Evolutionary conservation across 2,329 filamentous ascomycete genomes (phyloP).

Genomic region (Paraphoma chrysanthemicola): DNA sequence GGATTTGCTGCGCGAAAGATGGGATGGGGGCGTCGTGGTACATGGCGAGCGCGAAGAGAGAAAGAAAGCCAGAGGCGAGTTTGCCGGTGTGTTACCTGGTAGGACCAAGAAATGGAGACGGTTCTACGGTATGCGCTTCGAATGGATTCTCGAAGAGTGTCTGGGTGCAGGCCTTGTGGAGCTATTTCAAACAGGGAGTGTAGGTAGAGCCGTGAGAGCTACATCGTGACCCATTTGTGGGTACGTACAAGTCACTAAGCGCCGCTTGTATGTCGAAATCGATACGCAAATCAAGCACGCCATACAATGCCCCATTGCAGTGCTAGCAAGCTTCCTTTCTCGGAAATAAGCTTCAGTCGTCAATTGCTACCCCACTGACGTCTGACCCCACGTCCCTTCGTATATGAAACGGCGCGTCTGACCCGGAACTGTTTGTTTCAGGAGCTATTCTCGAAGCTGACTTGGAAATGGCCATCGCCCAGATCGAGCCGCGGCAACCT

Average conservation of each 20-base stretch:
- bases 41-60: conserved; percentile 55
- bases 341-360: conserved; percentile 13
- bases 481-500: conserved; percentile 54
- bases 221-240: not conserved
- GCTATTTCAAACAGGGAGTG: conserved; percentile 75
- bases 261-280: too few relatives aligned
- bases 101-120: conserved; percentile 73
- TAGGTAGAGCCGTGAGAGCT: conserved; percentile 67
- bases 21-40: conserved; percentile 69
- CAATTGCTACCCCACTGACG: conserved; percentile 20
- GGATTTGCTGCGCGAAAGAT: conserved; percentile 68
- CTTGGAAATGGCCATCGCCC: conserved; percentile 21
- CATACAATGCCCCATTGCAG: conserved; percentile 11
- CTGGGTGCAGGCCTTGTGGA: conserved; percentile 74
- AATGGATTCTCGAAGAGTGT: conserved; percentile 75
- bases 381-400: not conserved
- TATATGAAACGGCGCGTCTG: not conserved
- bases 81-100: conserved; percentile 64
- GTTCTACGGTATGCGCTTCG: conserved; percentile 73
- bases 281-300: conserved; percentile 8
- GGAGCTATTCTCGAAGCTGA: not conserved
- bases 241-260: too few relatives aligned
- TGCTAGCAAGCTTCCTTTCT: conserved; percentile 3
- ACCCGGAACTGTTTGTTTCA: not conserved
- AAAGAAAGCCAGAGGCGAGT: conserved; percentile 63